Evolutionary conservation across 768 basidiomycete genomes (phyloP).

Genomic region (Collybia sordida): DNA sequence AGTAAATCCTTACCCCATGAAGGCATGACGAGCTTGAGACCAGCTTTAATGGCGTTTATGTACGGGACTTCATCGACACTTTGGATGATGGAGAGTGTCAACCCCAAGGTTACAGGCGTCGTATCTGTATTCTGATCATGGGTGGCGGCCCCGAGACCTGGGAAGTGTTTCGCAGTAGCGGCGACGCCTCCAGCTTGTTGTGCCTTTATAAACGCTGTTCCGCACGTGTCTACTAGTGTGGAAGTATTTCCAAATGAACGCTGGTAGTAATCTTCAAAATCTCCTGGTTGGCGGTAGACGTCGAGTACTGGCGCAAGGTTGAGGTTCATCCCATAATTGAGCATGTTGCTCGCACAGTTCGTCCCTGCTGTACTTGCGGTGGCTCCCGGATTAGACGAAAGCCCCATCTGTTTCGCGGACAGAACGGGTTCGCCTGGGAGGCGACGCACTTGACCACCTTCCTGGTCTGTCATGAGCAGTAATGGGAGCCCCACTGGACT

Average conservation of each 20-base stretch:
- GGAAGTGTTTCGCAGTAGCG: slow-evolving; percentile 14
- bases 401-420: slow-evolving; percentile 13
- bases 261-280: slow-evolving; percentile 11
- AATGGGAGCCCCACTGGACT: slow-evolving; percentile 10
- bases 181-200: slow-evolving; percentile 13
- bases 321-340: slow-evolving; percentile 13
- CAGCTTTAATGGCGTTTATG: slow-evolving; percentile 8
- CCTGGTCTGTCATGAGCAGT: slow-evolving; percentile 16
- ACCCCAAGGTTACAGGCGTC: slow-evolving; percentile 9
- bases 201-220: slow-evolving; percentile 8
- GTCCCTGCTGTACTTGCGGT: slow-evolving; percentile 8
- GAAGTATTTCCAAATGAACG: slow-evolving; percentile 15
- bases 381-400: background rate
- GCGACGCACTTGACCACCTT: slow-evolving; percentile 14
- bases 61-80: slow-evolving; percentile 14
- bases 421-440: slow-evolving; percentile 12
- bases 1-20: slow-evolving; percentile 13
- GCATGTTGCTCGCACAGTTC: slow-evolving; percentile 10
- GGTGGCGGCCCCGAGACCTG: slow-evolving; percentile 14
- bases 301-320: slow-evolving; percentile 16
- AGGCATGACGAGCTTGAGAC: slow-evolving; percentile 13
- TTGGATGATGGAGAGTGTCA: slow-evolving; percentile 6
- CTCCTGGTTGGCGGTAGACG: slow-evolving; percentile 12
- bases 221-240: slow-evolving; percentile 6
- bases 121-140: slow-evolving; percentile 7